Evolutionary conservation across 2,329 filamentous ascomycete genomes (phyloP).

Genomic region (Fusarium albosuccineum): DNA sequence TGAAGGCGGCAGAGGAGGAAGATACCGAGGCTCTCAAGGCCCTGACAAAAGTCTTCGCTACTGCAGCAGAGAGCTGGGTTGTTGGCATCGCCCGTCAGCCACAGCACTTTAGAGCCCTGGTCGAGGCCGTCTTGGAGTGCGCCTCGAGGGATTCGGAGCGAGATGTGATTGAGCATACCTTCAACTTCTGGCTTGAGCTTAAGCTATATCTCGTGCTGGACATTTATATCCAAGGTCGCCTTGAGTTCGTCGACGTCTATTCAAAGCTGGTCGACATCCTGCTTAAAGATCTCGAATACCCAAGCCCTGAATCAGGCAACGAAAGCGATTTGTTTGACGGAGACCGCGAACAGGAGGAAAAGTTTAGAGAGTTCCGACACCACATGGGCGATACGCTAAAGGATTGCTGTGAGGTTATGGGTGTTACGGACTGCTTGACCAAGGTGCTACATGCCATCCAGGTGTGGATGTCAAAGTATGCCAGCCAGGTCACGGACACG

Average conservation of each 20-base stretch:
- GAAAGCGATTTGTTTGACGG: slow-evolving; percentile 92
- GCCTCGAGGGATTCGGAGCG: slow-evolving; percentile 87
- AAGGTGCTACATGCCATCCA: slow-evolving; percentile 92
- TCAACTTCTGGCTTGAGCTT: slow-evolving; percentile 97
- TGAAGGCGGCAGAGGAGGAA: slow-evolving; percentile 80
- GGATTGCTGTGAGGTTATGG: slow-evolving; percentile 96
- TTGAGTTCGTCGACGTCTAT: slow-evolving; percentile 84
- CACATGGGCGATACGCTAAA: slow-evolving; percentile 98
- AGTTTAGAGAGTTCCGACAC: slow-evolving; percentile 96
- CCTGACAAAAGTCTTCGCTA: slow-evolving; percentile 89
- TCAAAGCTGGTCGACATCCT: slow-evolving; percentile 93
- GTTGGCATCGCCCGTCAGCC: slow-evolving; percentile 90
- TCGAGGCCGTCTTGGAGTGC: slow-evolving; percentile 93
- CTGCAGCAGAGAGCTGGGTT: slow-evolving; percentile 95
- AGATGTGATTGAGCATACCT: slow-evolving; percentile 93
- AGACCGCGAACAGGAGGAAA: slow-evolving; percentile 94
- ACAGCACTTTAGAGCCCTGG: slow-evolving; percentile 82
- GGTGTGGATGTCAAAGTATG: slow-evolving; percentile 87
- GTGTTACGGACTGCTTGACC: slow-evolving; percentile 87
- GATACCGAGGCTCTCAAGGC: slow-evolving; percentile 90
- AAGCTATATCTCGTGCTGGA: slow-evolving; percentile 96
- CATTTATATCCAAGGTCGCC: slow-evolving; percentile 84
- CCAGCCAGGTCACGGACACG: slow-evolving; percentile 76
- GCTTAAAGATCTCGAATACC: slow-evolving; percentile 90
- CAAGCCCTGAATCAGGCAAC: slow-evolving; percentile 78